Evolutionary conservation across 305 asterid species (phyloP).

Genomic region (Solanum hybrid): DNA sequence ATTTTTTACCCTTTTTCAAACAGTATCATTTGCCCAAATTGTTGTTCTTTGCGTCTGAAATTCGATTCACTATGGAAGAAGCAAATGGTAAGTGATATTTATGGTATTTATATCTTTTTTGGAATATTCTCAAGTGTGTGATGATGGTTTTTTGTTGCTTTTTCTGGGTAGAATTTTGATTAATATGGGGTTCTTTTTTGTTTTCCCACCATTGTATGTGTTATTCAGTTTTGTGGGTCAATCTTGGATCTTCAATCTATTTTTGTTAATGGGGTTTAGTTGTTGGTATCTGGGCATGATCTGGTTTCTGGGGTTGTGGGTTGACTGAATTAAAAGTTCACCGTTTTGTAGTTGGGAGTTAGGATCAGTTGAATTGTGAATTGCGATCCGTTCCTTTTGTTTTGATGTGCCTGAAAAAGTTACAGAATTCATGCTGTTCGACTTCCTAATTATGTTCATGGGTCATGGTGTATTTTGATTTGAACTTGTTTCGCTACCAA

Average conservation of each 20-base stretch:
- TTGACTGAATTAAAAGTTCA: not conserved
- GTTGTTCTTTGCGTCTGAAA: not conserved
- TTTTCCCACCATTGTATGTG: not conserved
- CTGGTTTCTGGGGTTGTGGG: not conserved
- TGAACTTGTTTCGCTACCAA: not conserved
- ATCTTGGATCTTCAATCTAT: not conserved
- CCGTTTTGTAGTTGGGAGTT: not conserved
- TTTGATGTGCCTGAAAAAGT: not conserved
- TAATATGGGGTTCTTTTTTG: not conserved
- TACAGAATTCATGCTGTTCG: not conserved
- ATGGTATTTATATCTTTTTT: not conserved
- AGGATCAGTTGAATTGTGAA: not conserved
- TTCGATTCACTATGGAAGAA: conserved; percentile 30
- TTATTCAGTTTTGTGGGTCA: not conserved
- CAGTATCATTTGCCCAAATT: not conserved
- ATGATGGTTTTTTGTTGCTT: not conserved
- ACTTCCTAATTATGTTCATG: not conserved
- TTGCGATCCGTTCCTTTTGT: not conserved
- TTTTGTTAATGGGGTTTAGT: not conserved
- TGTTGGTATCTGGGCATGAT: not conserved
- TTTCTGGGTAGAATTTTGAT: not conserved
- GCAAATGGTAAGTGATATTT: conserved; percentile 25
- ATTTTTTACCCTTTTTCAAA: not conserved
- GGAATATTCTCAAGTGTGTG: not conserved
- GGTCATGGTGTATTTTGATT: not conserved